phyloP scores from a whole-genome alignment of 768 basidiomycete species.

The Harrya chromipes region DNA sequence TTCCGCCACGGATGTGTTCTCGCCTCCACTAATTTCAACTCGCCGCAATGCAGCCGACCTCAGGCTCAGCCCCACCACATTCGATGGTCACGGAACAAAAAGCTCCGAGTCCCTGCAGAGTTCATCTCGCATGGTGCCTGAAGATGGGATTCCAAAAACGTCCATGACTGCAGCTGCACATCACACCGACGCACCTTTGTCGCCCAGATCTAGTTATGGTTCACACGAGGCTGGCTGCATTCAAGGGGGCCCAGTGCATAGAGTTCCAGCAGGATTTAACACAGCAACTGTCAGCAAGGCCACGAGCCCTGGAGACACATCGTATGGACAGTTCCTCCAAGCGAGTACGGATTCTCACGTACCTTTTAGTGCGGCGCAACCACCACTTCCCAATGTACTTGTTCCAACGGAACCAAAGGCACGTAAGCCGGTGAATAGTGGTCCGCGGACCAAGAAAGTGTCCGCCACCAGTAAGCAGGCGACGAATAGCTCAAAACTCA shows the following conservation, averaged over 20 bases:
- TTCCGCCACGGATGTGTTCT: neutral
- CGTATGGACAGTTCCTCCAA: neutral
- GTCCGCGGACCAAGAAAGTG: constrained; percentile 5
- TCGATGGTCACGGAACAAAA: constrained; percentile 8
- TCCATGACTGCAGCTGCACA: neutral
- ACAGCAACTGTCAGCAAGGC: constrained; percentile 10
- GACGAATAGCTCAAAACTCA: constrained; percentile 39
- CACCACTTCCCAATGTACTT: neutral
- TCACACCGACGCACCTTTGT: neutral
- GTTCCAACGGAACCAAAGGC: constrained; percentile 1
- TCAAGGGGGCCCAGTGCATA: neutral
- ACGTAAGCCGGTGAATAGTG: constrained; percentile 25
- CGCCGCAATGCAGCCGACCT: neutral
- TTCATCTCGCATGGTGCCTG: neutral
- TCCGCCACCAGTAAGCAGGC: constrained; percentile 26
- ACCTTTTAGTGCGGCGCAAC: neutral
- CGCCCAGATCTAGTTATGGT: neutral
- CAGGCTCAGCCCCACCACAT: constrained; percentile 3
- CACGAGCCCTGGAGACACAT: constrained; percentile 18
- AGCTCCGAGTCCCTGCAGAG: neutral
- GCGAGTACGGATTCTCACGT: neutral
- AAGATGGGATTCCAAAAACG: neutral
- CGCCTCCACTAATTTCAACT: neutral
- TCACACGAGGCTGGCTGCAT: neutral
- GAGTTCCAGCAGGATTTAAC: constrained; percentile 10